These are phyloP conservation scores for Cytospora chrysosperma DNA, from an alignment of 2,329 filamentous ascomycete genomes.

Conservation along the genomic window DNA sequence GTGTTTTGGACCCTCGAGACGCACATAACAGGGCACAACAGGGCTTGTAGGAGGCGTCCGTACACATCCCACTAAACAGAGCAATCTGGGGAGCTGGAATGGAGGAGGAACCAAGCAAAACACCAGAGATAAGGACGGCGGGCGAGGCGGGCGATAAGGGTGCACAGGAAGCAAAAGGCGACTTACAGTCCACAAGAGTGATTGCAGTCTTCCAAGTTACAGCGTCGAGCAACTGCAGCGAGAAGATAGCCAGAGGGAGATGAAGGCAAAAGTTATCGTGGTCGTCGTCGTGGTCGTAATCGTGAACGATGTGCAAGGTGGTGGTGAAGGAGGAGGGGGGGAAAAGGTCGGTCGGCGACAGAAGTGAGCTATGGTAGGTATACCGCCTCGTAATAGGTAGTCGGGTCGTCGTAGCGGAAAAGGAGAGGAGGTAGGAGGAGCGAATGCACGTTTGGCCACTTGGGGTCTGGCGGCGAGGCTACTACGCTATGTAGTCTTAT, in stretches of 20 bases:
- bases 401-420: slow-evolving; percentile 14
- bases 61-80: slow-evolving; percentile 9
- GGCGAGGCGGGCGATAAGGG: slow-evolving; percentile 13
- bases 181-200: slow-evolving; percentile 17
- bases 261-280: neutral
- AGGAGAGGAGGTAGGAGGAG: slow-evolving; percentile 15
- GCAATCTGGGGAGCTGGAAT: slow-evolving; percentile 9
- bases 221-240: neutral
- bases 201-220: neutral
- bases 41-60: slow-evolving; percentile 4
- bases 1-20: neutral
- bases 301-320: neutral
- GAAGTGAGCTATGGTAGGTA: slow-evolving; percentile 2
- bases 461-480: slow-evolving; percentile 21
- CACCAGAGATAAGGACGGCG: slow-evolving; percentile 17
- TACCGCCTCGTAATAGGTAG: slow-evolving; percentile 11
- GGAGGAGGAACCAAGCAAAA: slow-evolving; percentile 19
- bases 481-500: slow-evolving; percentile 20
- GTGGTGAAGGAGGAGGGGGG: neutral
- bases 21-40: slow-evolving; percentile 7
- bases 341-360: slow-evolving; percentile 5
- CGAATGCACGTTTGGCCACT: slow-evolving; percentile 9
- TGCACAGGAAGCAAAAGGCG: slow-evolving; percentile 9
- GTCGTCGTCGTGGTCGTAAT: neutral
- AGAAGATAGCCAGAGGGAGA: neutral